Evolutionary conservation across 140 eudicot species (phyloP).

Genomic region (Anethum foeniculum): DNA sequence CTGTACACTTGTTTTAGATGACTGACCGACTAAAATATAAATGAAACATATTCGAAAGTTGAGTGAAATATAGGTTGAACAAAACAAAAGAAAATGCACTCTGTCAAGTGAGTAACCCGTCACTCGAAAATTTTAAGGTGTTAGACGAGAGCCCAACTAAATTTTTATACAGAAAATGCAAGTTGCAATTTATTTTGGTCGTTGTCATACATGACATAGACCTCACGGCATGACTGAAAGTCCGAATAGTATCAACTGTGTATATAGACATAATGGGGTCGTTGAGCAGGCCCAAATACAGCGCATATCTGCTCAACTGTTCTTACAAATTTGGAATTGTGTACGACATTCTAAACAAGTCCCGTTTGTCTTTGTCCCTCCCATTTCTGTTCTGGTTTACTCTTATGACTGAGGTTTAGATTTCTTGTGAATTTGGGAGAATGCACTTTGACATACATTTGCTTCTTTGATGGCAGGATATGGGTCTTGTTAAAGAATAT

Average conservation of each 20-base stretch:
- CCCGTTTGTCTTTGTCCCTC: background rate
- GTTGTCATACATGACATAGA: background rate
- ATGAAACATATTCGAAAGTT: background rate
- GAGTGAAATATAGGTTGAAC: background rate
- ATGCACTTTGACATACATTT: background rate
- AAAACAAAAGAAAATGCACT: too few relatives aligned
- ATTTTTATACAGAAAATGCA: background rate
- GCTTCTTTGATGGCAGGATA: background rate
- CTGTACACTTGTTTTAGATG: background rate
- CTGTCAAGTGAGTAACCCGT: too few relatives aligned
- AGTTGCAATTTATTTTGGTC: background rate
- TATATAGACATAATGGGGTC: background rate
- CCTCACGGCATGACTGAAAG: background rate
- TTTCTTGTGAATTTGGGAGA: background rate
- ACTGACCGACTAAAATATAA: background rate
- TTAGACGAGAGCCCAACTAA: too few relatives aligned
- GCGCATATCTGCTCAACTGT: background rate
- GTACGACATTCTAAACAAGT: background rate
- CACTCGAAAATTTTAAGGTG: too few relatives aligned
- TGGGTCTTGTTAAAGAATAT: background rate
- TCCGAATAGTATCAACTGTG: too few relatives aligned
- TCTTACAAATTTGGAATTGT: background rate
- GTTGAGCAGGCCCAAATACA: background rate
- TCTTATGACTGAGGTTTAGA: background rate
- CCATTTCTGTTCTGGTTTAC: background rate